Evolutionary conservation across 495 filamentous ascomycete species (phyloP).

Genomic region (Neurospora terricola): DNA sequence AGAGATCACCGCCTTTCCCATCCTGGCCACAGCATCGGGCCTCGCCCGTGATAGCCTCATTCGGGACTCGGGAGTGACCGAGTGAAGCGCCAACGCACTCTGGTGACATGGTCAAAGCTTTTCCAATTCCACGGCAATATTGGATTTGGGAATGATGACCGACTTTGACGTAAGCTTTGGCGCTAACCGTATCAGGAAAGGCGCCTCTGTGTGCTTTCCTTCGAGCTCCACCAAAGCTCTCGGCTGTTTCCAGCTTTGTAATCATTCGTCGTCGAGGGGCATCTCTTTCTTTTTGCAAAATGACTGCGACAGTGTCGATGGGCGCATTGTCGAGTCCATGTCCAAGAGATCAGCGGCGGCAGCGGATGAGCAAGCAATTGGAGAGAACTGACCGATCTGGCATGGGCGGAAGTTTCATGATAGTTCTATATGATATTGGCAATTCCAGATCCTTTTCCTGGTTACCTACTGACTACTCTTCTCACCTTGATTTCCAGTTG

Average conservation of each 20-base stretch:
- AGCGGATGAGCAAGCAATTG: neutral
- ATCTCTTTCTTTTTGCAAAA: neutral
- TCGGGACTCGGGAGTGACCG: neutral
- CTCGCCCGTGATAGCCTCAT: neutral
- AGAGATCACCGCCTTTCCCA: neutral
- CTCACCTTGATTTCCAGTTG: neutral
- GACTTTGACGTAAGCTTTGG: conserved; percentile 11
- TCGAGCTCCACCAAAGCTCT: neutral
- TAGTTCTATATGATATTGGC: conserved; percentile 9
- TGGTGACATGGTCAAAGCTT: neutral
- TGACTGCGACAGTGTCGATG: neutral
- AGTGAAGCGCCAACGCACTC: neutral
- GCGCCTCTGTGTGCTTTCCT: neutral
- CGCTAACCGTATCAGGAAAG: conserved; percentile 2
- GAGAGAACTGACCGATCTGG: neutral
- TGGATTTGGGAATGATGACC: conserved; percentile 6
- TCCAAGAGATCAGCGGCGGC: neutral
- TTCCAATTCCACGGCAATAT: neutral
- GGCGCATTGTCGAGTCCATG: neutral
- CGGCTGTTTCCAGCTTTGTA: neutral
- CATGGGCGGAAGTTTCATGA: conserved; percentile 10
- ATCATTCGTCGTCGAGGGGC: neutral
- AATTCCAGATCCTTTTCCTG: neutral
- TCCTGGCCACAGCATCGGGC: neutral
- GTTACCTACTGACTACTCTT: neutral